A percentile compares a stretch with the other conserved stretches of the same genome.
phyloP scores from a whole-genome alignment of 1,284 basidiomycete species.

The Rhodotorula sp. region DNA sequence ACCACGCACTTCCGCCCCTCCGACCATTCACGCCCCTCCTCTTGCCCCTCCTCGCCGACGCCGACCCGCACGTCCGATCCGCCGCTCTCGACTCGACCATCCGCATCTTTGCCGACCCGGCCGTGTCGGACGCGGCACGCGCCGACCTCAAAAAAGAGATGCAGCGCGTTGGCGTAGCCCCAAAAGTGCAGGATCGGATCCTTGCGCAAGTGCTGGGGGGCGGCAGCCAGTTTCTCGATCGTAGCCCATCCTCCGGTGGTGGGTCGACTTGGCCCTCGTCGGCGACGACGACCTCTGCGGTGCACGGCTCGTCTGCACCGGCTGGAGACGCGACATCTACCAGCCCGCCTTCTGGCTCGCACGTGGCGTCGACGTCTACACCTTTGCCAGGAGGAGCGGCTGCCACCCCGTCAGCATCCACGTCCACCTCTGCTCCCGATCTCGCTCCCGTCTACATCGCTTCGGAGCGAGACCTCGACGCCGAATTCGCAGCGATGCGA shows the following conservation, averaged over 20 bases:
- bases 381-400: slow-evolving; percentile 29
- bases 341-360: too few relatives aligned
- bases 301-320: too few relatives aligned
- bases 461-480: slow-evolving; percentile 77
- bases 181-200: slow-evolving; percentile 64
- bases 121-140: slow-evolving; percentile 77
- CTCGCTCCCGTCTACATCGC: slow-evolving; percentile 63
- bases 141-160: slow-evolving; percentile 92
- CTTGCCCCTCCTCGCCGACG: slow-evolving; percentile 83
- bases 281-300: too few relatives aligned
- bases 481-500: slow-evolving; percentile 74
- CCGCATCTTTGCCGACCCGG: slow-evolving; percentile 76
- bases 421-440: slow-evolving; percentile 15
- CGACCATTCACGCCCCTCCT: slow-evolving; percentile 76
- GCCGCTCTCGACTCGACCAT: slow-evolving; percentile 77
- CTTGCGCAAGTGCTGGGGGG: slow-evolving; percentile 51
- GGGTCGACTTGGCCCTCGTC: too few relatives aligned
- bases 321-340: too few relatives aligned
- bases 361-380: slow-evolving; percentile 5
- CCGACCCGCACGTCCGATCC: slow-evolving; percentile 83
- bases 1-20: slow-evolving; percentile 67
- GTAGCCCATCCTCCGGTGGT: too few relatives aligned
- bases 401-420: slow-evolving; percentile 22
- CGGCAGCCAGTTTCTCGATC: background rate
- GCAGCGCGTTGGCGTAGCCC: slow-evolving; percentile 76